Evolutionary conservation across 2,329 filamentous ascomycete genomes (phyloP).

Genomic region (Paradendryphiella salina): DNA sequence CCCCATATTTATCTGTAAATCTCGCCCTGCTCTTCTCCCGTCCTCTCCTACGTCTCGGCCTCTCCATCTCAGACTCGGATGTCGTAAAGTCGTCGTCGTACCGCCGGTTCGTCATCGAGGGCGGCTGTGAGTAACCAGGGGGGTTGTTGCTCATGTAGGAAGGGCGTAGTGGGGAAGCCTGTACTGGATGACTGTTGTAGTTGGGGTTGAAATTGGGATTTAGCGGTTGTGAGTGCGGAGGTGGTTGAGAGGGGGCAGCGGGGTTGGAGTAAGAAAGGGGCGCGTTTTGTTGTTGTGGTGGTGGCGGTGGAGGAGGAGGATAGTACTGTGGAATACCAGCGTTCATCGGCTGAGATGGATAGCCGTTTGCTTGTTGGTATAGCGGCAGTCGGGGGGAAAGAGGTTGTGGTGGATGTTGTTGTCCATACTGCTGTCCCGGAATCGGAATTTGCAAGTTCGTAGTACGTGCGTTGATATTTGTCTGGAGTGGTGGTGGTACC

Average conservation of each 20-base stretch:
- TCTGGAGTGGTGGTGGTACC: constrained; percentile 14
- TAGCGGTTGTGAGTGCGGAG: constrained; percentile 6
- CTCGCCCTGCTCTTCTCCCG: not conserved
- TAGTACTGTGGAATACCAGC: not conserved
- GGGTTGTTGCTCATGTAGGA: constrained; percentile 6
- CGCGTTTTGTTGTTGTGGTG: not conserved
- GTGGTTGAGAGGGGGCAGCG: not conserved
- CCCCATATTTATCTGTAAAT: constrained; percentile 15
- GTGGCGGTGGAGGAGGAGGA: not conserved
- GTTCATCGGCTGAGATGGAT: constrained; percentile 5
- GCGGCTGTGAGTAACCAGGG: not conserved
- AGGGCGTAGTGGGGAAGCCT: constrained; percentile 25
- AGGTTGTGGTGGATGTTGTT: constrained; percentile 7
- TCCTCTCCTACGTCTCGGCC: constrained; percentile 16
- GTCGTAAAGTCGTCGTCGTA: constrained; percentile 27
- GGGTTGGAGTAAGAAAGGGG: not conserved
- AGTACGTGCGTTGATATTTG: constrained; percentile 15
- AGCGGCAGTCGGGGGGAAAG: constrained; percentile 10
- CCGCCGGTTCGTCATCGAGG: constrained; percentile 6
- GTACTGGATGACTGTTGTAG: constrained; percentile 3
- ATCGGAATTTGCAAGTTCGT: constrained; percentile 24
- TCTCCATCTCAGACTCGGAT: constrained; percentile 31
- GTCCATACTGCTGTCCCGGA: not conserved
- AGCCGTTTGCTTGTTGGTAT: not conserved
- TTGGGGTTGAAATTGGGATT: not conserved